A percentile compares a stretch with the other conserved stretches of the same genome.
phyloP scores from a whole-genome alignment of 306 rosid genomes.

The Cucumis hystrix region DNA sequence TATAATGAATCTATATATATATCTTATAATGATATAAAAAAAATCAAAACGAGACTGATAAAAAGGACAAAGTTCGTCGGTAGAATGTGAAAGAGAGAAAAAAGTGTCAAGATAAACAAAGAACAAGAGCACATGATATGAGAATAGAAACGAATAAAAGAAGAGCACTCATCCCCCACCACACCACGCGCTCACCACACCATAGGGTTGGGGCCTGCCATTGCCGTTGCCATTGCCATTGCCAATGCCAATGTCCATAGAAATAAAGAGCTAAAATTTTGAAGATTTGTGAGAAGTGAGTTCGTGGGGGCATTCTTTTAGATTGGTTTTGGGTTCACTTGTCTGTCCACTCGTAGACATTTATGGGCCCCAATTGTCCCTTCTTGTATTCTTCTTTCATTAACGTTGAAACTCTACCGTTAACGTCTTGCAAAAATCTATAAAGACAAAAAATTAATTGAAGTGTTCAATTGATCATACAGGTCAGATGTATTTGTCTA shows the following conservation, averaged over 20 bases:
- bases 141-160: neutral
- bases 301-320: neutral
- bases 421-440: neutral
- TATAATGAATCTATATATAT: too few species aligned
- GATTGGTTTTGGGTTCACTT: neutral
- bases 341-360: neutral
- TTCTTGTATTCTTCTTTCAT: neutral
- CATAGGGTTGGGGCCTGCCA: neutral
- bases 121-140: neutral
- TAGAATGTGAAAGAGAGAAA: neutral
- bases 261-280: neutral
- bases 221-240: neutral
- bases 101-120: neutral
- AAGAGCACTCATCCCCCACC: neutral
- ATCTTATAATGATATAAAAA: too few species aligned
- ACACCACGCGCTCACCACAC: neutral
- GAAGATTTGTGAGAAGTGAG: neutral
- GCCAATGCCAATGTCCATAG: neutral
- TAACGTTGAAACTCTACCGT: neutral
- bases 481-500: neutral
- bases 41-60: accelerated
- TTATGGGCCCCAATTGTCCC: neutral
- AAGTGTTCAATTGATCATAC: neutral
- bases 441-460: too few species aligned
- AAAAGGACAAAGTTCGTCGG: neutral